Evolutionary conservation across 179 eudicot genomes (phyloP).

Genomic region (Spergularia azorica): DNA sequence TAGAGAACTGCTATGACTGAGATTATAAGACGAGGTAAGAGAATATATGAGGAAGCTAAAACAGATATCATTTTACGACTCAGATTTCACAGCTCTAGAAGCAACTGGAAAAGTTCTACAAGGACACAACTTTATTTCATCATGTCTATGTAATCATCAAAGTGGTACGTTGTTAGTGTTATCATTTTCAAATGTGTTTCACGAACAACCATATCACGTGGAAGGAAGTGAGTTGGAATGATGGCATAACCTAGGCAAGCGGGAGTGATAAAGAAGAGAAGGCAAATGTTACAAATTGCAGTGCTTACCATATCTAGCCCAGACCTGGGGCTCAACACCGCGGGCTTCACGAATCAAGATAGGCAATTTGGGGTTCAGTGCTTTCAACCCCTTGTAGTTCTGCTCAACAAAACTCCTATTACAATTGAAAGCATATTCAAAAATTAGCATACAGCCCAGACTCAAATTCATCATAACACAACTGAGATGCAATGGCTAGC

Average conservation of each 20-base stretch:
- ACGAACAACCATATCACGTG: neutral
- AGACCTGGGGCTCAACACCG: constrained; percentile 85
- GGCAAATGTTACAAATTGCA: neutral
- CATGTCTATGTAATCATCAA: neutral
- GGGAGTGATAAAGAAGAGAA: neutral
- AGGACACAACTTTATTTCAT: constrained; percentile 1
- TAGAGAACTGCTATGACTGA: neutral
- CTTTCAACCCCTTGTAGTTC: constrained; percentile 88
- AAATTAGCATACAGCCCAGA: neutral
- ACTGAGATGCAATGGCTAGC: neutral
- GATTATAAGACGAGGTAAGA: neutral
- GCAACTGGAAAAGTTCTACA: neutral
- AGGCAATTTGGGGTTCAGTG: constrained; percentile 79
- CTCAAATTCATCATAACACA: neutral
- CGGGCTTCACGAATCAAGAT: constrained; percentile 85
- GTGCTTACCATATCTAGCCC: constrained; percentile 88
- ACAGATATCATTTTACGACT: neutral
- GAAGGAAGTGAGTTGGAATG: neutral
- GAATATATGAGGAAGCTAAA: too few species aligned
- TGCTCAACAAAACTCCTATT: constrained; percentile 73
- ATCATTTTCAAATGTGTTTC: neutral
- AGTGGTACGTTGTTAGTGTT: neutral
- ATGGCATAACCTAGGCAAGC: neutral
- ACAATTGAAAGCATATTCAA: neutral
- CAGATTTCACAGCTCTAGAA: neutral